Percentiles rank a stretch among this genome's conserved stretches.
Evolutionary conservation across 1,284 basidiomycete genomes (phyloP).

Genomic region (Ceratobasidium theobromae): DNA sequence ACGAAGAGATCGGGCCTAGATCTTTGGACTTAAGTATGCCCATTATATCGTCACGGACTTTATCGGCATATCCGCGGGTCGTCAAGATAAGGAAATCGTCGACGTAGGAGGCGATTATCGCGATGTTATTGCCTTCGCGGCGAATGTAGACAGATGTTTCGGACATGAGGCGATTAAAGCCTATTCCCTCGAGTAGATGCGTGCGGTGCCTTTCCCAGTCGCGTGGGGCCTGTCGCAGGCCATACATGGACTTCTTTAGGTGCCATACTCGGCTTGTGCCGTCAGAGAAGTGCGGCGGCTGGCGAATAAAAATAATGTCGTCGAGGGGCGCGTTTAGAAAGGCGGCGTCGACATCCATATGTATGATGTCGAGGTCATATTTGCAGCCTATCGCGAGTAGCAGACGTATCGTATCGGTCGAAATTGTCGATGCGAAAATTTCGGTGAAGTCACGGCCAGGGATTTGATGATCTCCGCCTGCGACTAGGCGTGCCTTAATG

Average conservation of each 20-base stretch:
- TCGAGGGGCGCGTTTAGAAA: conserved; percentile 38
- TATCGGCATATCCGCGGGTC: not conserved
- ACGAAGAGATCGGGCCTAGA: conserved; percentile 30
- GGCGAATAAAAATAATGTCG: conserved; percentile 33
- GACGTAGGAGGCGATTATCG: not conserved
- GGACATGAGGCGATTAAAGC: not conserved
- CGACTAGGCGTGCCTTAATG: conserved; percentile 48
- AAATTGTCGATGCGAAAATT: conserved; percentile 47
- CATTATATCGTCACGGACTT: not conserved
- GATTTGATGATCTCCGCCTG: conserved; percentile 49
- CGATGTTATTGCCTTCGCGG: not conserved
- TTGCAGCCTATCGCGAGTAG: conserved; percentile 46
- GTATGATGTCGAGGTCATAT: conserved; percentile 31
- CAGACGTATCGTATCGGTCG: conserved; percentile 42
- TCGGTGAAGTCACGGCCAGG: conserved; percentile 49
- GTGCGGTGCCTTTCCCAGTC: conserved; percentile 41
- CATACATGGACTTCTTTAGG: conserved; percentile 42
- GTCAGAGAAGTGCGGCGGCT: conserved; percentile 1
- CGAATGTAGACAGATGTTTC: conserved; percentile 11
- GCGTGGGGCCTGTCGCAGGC: conserved; percentile 43
- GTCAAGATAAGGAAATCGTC: conserved; percentile 11
- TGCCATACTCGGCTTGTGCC: not conserved
- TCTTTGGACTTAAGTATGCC: conserved; percentile 19
- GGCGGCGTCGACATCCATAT: conserved; percentile 38
- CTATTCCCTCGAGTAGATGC: conserved; percentile 20